A percentile compares a stretch with the other conserved stretches of the same genome.
phyloP scores from a whole-genome alignment of 2,329 filamentous ascomycete species.

The Conoideocrella luteorostrata region DNA sequence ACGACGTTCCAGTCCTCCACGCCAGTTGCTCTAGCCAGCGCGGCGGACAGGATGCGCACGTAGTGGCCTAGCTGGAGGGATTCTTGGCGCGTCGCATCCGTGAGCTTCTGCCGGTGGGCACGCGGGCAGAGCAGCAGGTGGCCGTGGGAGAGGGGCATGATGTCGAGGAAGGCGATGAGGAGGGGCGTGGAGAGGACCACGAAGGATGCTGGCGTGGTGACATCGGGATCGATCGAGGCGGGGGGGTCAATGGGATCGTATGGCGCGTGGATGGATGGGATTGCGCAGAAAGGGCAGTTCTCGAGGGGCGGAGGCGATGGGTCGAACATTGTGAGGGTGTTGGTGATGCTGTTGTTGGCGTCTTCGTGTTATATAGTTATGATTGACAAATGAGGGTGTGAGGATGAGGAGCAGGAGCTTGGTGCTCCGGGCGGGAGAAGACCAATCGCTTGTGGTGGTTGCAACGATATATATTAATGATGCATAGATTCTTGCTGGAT shows the following conservation, averaged over 20 bases:
- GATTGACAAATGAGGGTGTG: no score
- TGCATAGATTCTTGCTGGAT: no score
- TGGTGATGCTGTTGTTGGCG: no score
- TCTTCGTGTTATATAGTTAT: no score
- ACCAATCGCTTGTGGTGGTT: no score
- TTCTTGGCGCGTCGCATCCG: conserved; percentile 58
- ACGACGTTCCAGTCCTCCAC: conserved; percentile 90
- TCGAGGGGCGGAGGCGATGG: conserved; percentile 23
- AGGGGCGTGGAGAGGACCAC: conserved; percentile 71
- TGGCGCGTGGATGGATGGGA: conserved; percentile 42
- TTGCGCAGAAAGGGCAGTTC: conserved; percentile 58
- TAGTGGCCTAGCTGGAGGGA: conserved; percentile 59
- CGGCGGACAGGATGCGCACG: conserved; percentile 66
- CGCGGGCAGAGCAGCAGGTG: conserved; percentile 81
- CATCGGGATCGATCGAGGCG: conserved; percentile 21
- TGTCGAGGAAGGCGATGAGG: conserved; percentile 86
- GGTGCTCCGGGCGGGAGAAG: no score
- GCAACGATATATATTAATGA: no score
- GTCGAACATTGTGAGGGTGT: conserved; percentile 23
- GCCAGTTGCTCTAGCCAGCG: conserved; percentile 62
- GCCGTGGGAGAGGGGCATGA: conserved; percentile 76
- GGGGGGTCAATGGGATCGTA: conserved; percentile 40
- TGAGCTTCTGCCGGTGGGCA: conserved; percentile 69
- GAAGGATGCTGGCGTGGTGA: conserved; percentile 43
- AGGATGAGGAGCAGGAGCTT: no score